Percentiles rank a stretch among this genome's conserved stretches.
Conservation (phyloP, 2,329 filamentous ascomycete genomes). For the Grosmannia serpens region DNA sequence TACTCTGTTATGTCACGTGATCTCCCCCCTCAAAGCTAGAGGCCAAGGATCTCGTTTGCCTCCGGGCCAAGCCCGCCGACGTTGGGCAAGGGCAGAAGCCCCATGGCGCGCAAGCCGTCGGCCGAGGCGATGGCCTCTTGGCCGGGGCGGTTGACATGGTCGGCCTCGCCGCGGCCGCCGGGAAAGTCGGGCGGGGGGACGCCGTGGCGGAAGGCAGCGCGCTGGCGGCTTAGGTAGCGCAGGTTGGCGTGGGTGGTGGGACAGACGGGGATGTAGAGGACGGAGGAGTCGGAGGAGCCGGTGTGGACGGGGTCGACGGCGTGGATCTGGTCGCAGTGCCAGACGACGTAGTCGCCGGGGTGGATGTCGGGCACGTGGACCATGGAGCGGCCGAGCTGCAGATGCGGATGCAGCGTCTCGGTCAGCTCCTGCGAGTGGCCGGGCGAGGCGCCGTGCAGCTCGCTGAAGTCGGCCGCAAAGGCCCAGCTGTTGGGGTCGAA, state of each 20-base stretch:
- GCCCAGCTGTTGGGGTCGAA: slow-evolving; percentile 30
- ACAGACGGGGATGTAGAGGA: slow-evolving; percentile 80
- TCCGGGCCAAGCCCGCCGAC: too few relatives aligned
- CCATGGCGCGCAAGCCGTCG: too few relatives aligned
- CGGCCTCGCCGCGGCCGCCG: too few relatives aligned
- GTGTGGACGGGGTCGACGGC: slow-evolving; percentile 69
- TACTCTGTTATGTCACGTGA: too few relatives aligned
- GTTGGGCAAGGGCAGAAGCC: too few relatives aligned
- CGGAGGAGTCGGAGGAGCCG: slow-evolving; percentile 63
- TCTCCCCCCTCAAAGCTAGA: too few relatives aligned
- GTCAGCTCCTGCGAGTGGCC: slow-evolving; percentile 61
- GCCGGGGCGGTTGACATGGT: too few relatives aligned
- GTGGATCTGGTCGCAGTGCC: slow-evolving; percentile 41
- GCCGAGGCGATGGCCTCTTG: too few relatives aligned
- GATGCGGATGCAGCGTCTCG: slow-evolving; percentile 47
- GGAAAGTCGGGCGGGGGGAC: too few relatives aligned
- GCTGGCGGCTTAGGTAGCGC: too few relatives aligned
- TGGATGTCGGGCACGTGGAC: not conserved
- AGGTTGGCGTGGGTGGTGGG: not conserved
- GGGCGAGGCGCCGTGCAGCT: slow-evolving; percentile 55
- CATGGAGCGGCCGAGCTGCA: not conserved
- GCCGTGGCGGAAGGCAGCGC: too few relatives aligned
- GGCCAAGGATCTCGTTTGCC: too few relatives aligned
- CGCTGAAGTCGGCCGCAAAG: slow-evolving; percentile 14
- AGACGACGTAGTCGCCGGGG: not conserved